Evolutionary conservation across 257 asterid genomes (phyloP).

Genomic region (Gardenia jasminoides): DNA sequence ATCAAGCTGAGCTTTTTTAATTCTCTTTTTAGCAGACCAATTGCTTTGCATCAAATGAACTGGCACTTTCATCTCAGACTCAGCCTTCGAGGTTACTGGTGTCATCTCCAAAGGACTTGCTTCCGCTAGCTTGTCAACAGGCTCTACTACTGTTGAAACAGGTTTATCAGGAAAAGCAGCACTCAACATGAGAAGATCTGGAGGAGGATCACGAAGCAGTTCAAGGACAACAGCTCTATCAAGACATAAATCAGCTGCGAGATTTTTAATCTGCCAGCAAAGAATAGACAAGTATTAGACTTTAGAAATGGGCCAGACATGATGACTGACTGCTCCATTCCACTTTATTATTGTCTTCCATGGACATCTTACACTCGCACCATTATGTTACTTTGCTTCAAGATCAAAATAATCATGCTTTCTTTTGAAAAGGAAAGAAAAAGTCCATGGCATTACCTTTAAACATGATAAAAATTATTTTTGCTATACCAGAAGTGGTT

Average conservation of each 20-base stretch:
- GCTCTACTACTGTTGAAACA: slow-evolving; percentile 34
- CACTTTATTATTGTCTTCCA: neutral
- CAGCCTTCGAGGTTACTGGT: slow-evolving; percentile 28
- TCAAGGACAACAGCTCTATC: slow-evolving; percentile 78
- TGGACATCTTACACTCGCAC: neutral
- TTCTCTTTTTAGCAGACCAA: slow-evolving; percentile 84
- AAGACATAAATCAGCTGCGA: slow-evolving; percentile 84
- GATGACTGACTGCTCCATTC: neutral
- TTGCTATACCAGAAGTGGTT: neutral
- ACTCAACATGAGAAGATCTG: slow-evolving; percentile 73
- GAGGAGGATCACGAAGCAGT: slow-evolving; percentile 90
- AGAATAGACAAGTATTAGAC: slow-evolving; percentile 17
- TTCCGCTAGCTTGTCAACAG: slow-evolving; percentile 39
- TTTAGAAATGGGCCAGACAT: neutral
- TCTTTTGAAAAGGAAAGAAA: neutral
- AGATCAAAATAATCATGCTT: neutral
- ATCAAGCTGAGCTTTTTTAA: slow-evolving; percentile 77
- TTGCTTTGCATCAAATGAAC: slow-evolving; percentile 77
- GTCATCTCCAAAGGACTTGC: slow-evolving; percentile 35
- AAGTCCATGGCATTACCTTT: neutral
- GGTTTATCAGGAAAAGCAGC: slow-evolving; percentile 86
- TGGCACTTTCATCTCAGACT: slow-evolving; percentile 47
- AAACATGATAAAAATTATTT: neutral
- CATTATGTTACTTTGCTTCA: neutral
- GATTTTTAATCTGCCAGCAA: slow-evolving; percentile 73